These are phyloP conservation scores for Gamsiella multidivaricata DNA, from an alignment of 192 early-diverging fungal genomes.

Conservation along the genomic window DNA sequence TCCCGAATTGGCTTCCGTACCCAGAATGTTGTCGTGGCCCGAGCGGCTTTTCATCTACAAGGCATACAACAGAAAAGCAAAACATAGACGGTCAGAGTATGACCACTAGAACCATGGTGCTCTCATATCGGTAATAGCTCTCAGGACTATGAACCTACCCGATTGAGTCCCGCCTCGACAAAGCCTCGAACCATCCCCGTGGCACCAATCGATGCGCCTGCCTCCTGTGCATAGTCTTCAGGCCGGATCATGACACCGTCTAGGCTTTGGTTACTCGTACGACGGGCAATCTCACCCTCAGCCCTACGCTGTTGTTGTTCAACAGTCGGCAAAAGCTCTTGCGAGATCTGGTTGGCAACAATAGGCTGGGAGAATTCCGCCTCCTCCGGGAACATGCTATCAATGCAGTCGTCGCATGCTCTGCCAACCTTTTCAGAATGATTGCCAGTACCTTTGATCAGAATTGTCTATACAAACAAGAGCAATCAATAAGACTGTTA, in stretches of 20 bases:
- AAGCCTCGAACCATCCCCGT: constrained; percentile 46
- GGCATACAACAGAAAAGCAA: neutral
- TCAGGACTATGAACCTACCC: constrained; percentile 24
- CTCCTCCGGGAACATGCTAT: constrained; percentile 58
- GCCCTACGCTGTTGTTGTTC: neutral
- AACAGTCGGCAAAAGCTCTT: constrained; percentile 12
- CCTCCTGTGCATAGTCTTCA: constrained; percentile 26
- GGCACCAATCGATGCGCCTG: neutral
- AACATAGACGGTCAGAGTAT: neutral
- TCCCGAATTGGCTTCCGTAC: neutral
- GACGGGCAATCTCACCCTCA: neutral
- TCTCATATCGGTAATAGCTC: neutral
- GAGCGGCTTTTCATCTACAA: constrained; percentile 42
- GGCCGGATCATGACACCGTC: constrained; percentile 30
- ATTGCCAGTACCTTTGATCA: constrained; percentile 41
- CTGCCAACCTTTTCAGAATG: constrained; percentile 51
- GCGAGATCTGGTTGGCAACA: neutral
- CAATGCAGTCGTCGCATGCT: constrained; percentile 57
- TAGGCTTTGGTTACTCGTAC: constrained; percentile 23
- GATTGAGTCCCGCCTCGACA: constrained; percentile 44
- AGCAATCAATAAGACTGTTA: too few relatives aligned
- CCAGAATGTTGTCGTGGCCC: neutral
- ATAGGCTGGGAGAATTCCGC: neutral
- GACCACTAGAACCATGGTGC: neutral
- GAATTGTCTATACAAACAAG: constrained; percentile 42